Evolutionary conservation across 1,139 yeast species (phyloP).

Genomic region (Petasospora fabianii): DNA sequence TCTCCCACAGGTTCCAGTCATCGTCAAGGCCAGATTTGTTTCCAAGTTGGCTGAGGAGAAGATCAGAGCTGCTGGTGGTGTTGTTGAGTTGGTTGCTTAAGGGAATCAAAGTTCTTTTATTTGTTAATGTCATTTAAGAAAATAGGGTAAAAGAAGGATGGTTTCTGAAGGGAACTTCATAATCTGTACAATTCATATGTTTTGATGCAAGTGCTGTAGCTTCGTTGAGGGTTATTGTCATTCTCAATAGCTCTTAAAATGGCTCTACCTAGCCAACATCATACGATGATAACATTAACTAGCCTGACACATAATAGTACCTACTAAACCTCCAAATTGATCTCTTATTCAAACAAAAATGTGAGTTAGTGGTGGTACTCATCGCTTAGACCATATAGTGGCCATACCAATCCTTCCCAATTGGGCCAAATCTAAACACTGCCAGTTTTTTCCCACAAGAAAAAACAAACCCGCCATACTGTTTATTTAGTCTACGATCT

Average conservation of each 20-base stretch:
- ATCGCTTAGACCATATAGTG: constrained; percentile 1
- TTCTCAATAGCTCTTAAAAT: too few species aligned
- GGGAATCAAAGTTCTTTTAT: constrained; percentile 15
- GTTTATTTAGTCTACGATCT: too few species aligned
- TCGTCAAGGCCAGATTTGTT: constrained; percentile 99
- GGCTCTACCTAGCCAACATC: too few species aligned
- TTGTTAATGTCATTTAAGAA: constrained; percentile 5
- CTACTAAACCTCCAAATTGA: too few species aligned
- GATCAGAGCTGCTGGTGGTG: constrained; percentile 99
- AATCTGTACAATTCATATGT: constrained; percentile 14
- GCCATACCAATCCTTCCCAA: constrained; percentile 3
- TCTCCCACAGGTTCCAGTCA: constrained; percentile 96
- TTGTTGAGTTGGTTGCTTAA: constrained; percentile 98
- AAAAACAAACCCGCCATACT: too few species aligned
- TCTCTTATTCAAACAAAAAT: too few species aligned
- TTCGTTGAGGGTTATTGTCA: too few species aligned
- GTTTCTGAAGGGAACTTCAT: constrained; percentile 12
- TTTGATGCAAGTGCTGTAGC: constrained; percentile 3
- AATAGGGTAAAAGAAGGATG: constrained; percentile 8
- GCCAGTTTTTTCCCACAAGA: neutral
- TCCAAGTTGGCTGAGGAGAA: constrained; percentile 99
- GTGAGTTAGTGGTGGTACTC: too few species aligned
- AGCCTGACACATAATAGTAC: too few species aligned
- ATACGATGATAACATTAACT: too few species aligned
- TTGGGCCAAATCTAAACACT: constrained; percentile 7